Conservation (phyloP, 1,284 basidiomycete species). For the Vanrija sp. region DNA sequence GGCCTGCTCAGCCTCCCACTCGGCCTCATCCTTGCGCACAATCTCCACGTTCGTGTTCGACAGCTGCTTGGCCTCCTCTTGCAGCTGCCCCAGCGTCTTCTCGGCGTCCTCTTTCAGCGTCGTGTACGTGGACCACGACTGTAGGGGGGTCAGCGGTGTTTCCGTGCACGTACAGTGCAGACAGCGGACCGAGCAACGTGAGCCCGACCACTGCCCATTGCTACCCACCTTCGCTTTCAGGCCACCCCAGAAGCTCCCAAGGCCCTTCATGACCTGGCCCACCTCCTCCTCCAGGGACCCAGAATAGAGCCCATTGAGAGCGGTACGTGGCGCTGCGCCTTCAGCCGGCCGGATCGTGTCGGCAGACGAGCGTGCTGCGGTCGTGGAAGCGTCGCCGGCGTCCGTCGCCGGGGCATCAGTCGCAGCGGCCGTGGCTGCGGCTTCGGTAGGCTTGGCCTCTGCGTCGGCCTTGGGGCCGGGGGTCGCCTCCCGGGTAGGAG, state of each 20-base stretch:
- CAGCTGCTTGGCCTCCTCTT: slow-evolving; percentile 63
- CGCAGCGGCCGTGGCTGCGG: background rate
- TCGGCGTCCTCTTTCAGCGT: slow-evolving; percentile 71
- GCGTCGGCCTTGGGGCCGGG: background rate
- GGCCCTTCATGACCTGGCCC: slow-evolving; percentile 72
- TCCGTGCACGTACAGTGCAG: background rate
- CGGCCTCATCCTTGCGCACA: slow-evolving; percentile 34
- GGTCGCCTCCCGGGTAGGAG: slow-evolving; percentile 6
- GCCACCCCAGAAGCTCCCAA: slow-evolving; percentile 77
- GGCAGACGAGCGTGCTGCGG: slow-evolving; percentile 10
- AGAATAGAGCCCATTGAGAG: slow-evolving; percentile 53
- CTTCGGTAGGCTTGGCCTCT: background rate
- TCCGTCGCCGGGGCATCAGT: background rate
- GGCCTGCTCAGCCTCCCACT: slow-evolving; percentile 28
- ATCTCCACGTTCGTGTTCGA: slow-evolving; percentile 45
- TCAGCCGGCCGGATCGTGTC: background rate
- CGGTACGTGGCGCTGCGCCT: slow-evolving; percentile 28
- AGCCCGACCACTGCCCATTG: background rate
- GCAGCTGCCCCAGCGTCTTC: slow-evolving; percentile 73
- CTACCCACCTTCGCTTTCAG: slow-evolving; percentile 73
- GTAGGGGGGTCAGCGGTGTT: background rate
- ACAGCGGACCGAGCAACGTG: background rate
- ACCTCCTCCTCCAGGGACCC: slow-evolving; percentile 73
- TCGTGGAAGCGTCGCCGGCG: background rate
- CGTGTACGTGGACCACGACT: slow-evolving; percentile 72